phyloP scores from a whole-genome alignment of 176 grass and related monocot species.

The Thinopyrum elongatum region DNA sequence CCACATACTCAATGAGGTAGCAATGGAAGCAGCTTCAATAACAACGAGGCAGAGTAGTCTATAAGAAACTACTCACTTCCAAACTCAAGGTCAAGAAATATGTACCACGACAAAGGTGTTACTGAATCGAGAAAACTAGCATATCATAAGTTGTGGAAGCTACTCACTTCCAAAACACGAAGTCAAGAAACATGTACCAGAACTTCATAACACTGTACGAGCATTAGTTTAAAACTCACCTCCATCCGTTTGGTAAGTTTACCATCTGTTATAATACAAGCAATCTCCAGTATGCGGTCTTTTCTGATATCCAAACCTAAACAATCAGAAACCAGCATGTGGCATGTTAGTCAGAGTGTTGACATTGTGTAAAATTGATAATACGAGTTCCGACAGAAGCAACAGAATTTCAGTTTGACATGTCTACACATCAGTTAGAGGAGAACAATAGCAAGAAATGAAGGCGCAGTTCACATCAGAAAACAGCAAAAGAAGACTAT shows the following conservation, averaged over 20 bases:
- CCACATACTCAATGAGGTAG: not conserved
- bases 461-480: not conserved
- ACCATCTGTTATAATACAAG: constrained; percentile 77
- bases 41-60: not conserved
- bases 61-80: not conserved
- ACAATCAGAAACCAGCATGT: constrained; percentile 8
- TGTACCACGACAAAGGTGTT: constrained; percentile 7
- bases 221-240: constrained; percentile 30
- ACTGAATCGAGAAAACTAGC: not conserved
- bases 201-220: not conserved
- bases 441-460: not conserved
- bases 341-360: not conserved
- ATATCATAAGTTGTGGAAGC: not conserved
- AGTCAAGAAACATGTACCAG: not conserved
- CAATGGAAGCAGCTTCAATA: not conserved
- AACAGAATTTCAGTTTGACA: not conserved
- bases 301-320: constrained; percentile 73
- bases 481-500: not conserved
- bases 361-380: not conserved
- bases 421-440: not conserved
- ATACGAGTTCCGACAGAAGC: not conserved
- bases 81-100: constrained; percentile 16
- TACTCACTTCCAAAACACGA: not conserved
- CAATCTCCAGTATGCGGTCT: constrained; percentile 85
- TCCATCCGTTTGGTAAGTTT: constrained; percentile 73